Percentiles rank a stretch among this genome's conserved stretches.
These are phyloP conservation scores for Areca catechu DNA, from an alignment of 176 grass and related monocot species.

Conservation along the genomic window DNA sequence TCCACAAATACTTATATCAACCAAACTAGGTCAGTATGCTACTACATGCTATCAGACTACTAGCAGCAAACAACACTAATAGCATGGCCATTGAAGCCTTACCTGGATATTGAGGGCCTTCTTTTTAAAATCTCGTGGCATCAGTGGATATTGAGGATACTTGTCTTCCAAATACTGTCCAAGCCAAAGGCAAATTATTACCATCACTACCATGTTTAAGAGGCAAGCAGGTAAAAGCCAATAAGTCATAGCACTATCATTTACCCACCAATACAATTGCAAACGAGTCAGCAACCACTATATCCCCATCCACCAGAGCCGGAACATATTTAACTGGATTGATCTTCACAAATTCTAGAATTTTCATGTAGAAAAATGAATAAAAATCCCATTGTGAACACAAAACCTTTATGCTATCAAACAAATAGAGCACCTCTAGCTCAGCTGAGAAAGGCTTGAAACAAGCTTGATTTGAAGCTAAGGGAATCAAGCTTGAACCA, in stretches of 20 bases:
- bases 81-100: slow-evolving; percentile 1
- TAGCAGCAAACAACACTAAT: background rate
- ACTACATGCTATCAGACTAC: too few species aligned
- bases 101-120: slow-evolving; percentile 93
- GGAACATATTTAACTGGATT: slow-evolving; percentile 91
- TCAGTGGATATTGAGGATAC: slow-evolving; percentile 59
- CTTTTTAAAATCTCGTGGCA: slow-evolving; percentile 53
- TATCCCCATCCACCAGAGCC: slow-evolving; percentile 56
- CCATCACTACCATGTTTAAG: background rate
- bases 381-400: background rate
- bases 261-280: slow-evolving; percentile 60
- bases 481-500: too few species aligned
- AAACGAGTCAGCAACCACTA: slow-evolving; percentile 63
- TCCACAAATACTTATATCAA: too few species aligned
- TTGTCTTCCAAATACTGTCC: slow-evolving; percentile 86
- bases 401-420: too few species aligned
- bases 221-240: too few species aligned
- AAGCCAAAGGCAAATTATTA: slow-evolving; percentile 12
- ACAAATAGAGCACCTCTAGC: too few species aligned
- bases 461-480: too few species aligned
- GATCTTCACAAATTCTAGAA: slow-evolving; percentile 76
- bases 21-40: too few species aligned
- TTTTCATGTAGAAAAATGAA: background rate
- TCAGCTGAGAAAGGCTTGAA: too few species aligned
- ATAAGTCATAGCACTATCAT: too few species aligned